phyloP scores from a whole-genome alignment of 768 basidiomycete genomes.

The Leccinum variicolor region DNA sequence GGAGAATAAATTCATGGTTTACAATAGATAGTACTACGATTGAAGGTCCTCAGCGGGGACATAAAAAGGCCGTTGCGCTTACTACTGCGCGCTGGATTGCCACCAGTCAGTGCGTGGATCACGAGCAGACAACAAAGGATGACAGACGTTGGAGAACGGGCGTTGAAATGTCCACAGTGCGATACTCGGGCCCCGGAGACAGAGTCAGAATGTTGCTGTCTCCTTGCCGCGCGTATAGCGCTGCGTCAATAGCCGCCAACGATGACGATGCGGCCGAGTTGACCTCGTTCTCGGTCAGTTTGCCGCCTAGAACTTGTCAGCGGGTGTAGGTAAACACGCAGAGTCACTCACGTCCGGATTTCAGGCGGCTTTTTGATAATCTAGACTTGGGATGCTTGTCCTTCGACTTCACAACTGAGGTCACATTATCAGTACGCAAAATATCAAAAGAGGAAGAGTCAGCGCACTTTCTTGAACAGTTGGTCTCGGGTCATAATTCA shows the following conservation, averaged over 20 bases:
- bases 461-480: background rate
- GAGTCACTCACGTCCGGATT: slow-evolving; percentile 10
- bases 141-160: slow-evolving; percentile 6
- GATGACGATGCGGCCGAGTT: slow-evolving; percentile 1
- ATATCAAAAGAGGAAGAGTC: background rate
- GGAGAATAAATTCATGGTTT: slow-evolving; percentile 11
- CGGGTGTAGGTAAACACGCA: background rate
- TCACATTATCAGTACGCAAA: background rate
- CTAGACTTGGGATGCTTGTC: background rate
- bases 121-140: background rate
- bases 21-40: too few relatives aligned
- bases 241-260: background rate
- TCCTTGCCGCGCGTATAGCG: background rate
- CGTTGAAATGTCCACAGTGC: background rate
- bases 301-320: slow-evolving; percentile 1
- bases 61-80: background rate
- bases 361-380: background rate
- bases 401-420: background rate
- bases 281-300: background rate
- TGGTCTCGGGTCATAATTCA: slow-evolving; percentile 1
- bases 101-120: background rate
- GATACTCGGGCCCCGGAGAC: background rate
- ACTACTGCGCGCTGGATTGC: slow-evolving; percentile 1
- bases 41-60: background rate
- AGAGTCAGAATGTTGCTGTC: slow-evolving; percentile 1